Conservation (phyloP, 768 basidiomycete genomes). For the Hydnum rufescens region DNA sequence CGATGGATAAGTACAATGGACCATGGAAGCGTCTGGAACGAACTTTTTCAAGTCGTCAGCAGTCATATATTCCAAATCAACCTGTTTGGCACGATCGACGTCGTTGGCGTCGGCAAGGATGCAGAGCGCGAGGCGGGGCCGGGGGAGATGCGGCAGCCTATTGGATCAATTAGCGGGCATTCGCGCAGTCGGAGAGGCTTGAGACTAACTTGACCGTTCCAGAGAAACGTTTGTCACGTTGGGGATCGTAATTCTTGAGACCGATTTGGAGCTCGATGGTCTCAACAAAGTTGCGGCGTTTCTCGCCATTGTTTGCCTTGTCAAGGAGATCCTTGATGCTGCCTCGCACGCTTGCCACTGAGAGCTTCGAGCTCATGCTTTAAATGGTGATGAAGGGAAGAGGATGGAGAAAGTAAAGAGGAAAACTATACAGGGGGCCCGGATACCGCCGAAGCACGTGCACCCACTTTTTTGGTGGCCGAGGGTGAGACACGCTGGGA, state of each 20-base stretch:
- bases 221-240: conserved; percentile 99
- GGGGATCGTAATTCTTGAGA: conserved; percentile 98
- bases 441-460: too few species aligned
- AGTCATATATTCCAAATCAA: conserved; percentile 96
- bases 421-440: too few species aligned
- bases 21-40: conserved; percentile 12
- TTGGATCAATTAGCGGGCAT: conserved; percentile 13
- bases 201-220: conserved; percentile 75
- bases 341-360: conserved; percentile 99
- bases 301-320: conserved; percentile 70
- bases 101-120: conserved; percentile 98
- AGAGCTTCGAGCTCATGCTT: conserved; percentile 39
- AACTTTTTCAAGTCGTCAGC: conserved; percentile 99
- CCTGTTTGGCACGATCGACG: conserved; percentile 96
- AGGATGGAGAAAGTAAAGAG: not conserved
- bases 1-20: not conserved
- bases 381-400: not conserved
- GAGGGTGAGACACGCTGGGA: too few species aligned
- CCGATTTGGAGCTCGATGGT: conserved; percentile 94
- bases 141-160: conserved; percentile 90
- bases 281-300: conserved; percentile 72
- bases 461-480: too few species aligned
- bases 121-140: conserved; percentile 98
- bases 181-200: not conserved
- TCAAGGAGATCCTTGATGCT: conserved; percentile 81